Base-by-base conservation (phyloP, 2,329 filamentous ascomycete genomes). In the Pseudogymnoascus verrucosus region DNA sequence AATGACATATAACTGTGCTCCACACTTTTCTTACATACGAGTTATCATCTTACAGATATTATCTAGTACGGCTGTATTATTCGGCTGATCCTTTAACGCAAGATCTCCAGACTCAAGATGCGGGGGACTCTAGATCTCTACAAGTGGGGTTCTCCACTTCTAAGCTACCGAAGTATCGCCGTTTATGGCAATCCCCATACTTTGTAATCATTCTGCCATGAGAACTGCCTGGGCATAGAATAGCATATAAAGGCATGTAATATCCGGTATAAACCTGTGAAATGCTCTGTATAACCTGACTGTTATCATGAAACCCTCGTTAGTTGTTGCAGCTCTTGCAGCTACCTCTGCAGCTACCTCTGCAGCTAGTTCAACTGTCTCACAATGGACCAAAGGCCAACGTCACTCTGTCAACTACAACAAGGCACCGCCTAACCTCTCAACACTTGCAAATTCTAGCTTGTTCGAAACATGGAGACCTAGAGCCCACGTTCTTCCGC, bases 401-500 rank as follows among this genome's bases (percentile, higher is more conserved):
- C 47, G 31, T 14, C 44, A 51, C 44, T n/a, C 23, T 8, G 66
- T 75, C 16, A 71, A 76, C 65, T 76, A 76, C 65, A 76, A 75
- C 63, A 66, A 66, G 19, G 71, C 75, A 44, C 76, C 76, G 7
- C 75, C 75, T 6, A 77, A 77, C 65, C 65, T 77, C 34, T 75
- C 74, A 5, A 75, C 74, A n/a, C 71, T 77, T 14, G 69, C 71
- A 61, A 77, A 76, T 66, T 70, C 69, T 42, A 70, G 73, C 59
- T 67, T 76, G 23, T 75, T 72, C 63, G n/a, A 54, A 16, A 54
- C 47, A 19, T 54, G 47, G 69, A 74, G 68, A 68, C 77, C 77
- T 3, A 73, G 70, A 65, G 74, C 76, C 14, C 77, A 79, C 61
- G 71, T 79, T 1, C 71, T 78, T 1, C 77, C 77, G 4, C 71